Conservation (phyloP, 352 stramenopile species). For the Phytophthora idaei region DNA sequence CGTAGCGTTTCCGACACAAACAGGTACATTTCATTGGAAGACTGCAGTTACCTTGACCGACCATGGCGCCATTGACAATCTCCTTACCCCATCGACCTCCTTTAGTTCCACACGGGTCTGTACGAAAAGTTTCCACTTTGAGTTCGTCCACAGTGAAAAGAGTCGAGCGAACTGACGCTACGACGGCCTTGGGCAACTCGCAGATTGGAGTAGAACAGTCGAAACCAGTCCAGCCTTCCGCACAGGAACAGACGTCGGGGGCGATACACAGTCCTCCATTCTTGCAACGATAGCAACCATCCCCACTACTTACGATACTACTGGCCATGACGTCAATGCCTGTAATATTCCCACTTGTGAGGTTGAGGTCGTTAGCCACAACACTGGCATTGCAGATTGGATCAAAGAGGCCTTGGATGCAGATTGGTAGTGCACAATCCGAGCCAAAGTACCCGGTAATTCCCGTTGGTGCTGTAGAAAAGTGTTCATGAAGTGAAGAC, state of each 20-base stretch:
- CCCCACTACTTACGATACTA: conserved; percentile 41
- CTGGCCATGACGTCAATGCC: conserved; percentile 39
- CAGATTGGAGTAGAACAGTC: conserved; percentile 95
- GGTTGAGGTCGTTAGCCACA: conserved; percentile 45
- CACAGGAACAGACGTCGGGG: conserved; percentile 92
- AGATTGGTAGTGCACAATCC: conserved; percentile 96
- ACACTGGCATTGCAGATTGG: conserved; percentile 79
- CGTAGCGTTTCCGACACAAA: conserved; percentile 88
- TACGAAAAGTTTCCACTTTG: conserved; percentile 93
- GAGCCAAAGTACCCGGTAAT: conserved; percentile 93
- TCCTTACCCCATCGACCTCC: conserved; percentile 81
- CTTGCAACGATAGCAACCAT: conserved; percentile 95
- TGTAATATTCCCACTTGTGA: conserved; percentile 22
- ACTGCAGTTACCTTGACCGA: conserved; percentile 94
- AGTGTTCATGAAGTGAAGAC: conserved; percentile 81
- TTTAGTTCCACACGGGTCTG: conserved; percentile 91
- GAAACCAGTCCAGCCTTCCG: conserved; percentile 93
- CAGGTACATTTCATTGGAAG: conserved; percentile 92
- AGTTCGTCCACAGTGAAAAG: conserved; percentile 94
- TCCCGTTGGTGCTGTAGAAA: conserved; percentile 73
- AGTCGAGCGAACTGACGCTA: conserved; percentile 70
- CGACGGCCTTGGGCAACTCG: conserved; percentile 51
- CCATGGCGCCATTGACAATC: conserved; percentile 62
- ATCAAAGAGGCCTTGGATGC: conserved; percentile 95
- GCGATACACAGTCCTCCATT: conserved; percentile 94